Evolutionary conservation across 768 basidiomycete species (phyloP), one percentile per base, ranked within the genome.

Genomic region (Lanmaoa rubissima): DNA sequence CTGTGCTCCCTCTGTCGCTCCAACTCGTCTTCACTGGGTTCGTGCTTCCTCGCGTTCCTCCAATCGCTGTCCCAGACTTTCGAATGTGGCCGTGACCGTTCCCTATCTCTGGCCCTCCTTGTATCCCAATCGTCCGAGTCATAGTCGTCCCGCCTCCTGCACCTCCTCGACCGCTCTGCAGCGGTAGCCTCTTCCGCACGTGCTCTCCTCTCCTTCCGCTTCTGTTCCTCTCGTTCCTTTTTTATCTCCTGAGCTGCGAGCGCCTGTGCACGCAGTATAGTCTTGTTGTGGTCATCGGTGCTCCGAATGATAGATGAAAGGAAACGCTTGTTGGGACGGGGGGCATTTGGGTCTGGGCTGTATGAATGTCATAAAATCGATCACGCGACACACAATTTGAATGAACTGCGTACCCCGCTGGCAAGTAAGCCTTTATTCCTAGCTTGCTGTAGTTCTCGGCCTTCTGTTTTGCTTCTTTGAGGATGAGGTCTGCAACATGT

Each of bases 271-370:
- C 82, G 82, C 21, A 92, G 70, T 45, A 99, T 78, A 13, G 89
- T 85, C 73, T 88, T 86, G 72, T 99, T 99, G 67, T 99, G 97
- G 55, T 95, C 95, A 68, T 97, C 95, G 5, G 97, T 97, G 61
- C 84, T 94, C 62, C 87, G 85, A 54, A 99, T 94, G 58, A 99
- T 94, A 21, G 88, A 86, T 0, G 84, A 81, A 26, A 92, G 74
- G 67, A 92, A 92, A 0, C 90, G 88, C 66, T 92, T 92, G 74
- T 92, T 91, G 35, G 95, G 73, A 61, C 82, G 85, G 0, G 92
- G 92, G 1, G 84, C 86, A 70, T 86, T 86, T 61, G 78, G 82
- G 65, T 92, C 90, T 6, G 81, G 72, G 54, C 87, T 90, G 62
- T 32, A 54, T 13, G 16, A 32, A 44, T 21, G 42, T 57, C 19